Conservation (phyloP, 1,284 basidiomycete genomes). For the Rhodotorula sp. region DNA sequence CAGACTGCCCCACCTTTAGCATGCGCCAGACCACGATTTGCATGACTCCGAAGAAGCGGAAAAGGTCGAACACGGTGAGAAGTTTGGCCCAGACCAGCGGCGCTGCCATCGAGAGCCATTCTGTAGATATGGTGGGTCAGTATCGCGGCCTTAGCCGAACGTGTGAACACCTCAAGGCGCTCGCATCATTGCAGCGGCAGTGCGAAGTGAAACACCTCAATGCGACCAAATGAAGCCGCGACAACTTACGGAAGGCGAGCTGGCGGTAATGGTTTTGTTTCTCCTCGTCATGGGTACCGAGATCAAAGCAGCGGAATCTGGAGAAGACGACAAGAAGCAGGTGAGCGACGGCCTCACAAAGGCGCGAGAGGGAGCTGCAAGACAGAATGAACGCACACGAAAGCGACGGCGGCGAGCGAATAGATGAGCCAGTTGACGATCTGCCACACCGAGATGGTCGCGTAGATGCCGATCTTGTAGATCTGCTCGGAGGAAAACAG, state of each 20-base stretch:
- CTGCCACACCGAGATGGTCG: constrained; percentile 54
- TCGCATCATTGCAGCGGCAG: too few species aligned
- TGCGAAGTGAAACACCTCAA: neutral
- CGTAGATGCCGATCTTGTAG: constrained; percentile 29
- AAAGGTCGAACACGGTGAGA: constrained; percentile 30
- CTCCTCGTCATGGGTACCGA: constrained; percentile 55
- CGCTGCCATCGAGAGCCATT: constrained; percentile 42
- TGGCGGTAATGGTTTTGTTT: constrained; percentile 28
- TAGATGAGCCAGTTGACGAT: constrained; percentile 71
- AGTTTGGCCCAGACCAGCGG: constrained; percentile 41
- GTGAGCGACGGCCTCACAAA: constrained; percentile 40
- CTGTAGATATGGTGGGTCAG: neutral
- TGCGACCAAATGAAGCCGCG: neutral
- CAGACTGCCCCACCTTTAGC: constrained; percentile 27
- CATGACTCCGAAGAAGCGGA: constrained; percentile 49
- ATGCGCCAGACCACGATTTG: constrained; percentile 71
- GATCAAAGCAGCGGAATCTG: constrained; percentile 65
- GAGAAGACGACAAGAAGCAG: constrained; percentile 75
- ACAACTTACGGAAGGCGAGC: constrained; percentile 38
- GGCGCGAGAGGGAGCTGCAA: constrained; percentile 56
- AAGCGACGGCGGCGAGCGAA: constrained; percentile 67
- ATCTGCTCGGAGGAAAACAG: neutral
- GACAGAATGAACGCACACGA: constrained; percentile 62
- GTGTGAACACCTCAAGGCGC: neutral
- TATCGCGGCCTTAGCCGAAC: neutral